phyloP scores from a whole-genome alignment of 2,329 filamentous ascomycete genomes.

The Lasiodiplodia theobromae region DNA sequence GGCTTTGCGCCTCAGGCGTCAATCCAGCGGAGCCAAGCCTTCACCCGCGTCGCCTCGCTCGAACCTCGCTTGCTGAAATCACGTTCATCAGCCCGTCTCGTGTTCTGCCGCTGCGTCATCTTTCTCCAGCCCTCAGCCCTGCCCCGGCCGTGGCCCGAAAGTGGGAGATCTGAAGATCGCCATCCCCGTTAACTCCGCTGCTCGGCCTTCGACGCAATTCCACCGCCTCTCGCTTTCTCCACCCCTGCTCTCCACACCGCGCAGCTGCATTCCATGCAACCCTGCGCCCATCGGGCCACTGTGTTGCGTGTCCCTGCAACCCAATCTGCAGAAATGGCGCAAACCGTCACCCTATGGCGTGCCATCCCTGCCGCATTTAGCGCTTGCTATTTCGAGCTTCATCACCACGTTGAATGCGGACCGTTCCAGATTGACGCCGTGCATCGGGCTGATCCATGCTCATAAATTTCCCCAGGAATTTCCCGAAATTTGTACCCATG shows the following conservation, averaged over 20 bases:
- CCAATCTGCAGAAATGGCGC: slow-evolving; percentile 6
- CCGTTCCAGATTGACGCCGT: slow-evolving; percentile 9
- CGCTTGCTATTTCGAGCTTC: neutral
- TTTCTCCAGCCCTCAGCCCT: slow-evolving; percentile 4
- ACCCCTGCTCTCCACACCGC: neutral
- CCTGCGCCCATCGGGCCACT: neutral
- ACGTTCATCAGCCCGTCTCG: slow-evolving; percentile 3
- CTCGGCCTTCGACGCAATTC: neutral
- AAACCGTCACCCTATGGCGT: neutral
- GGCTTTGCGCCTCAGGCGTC: neutral
- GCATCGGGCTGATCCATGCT: neutral
- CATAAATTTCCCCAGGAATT: neutral
- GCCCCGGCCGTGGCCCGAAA: neutral
- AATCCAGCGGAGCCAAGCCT: neutral
- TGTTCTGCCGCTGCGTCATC: slow-evolving; percentile 2
- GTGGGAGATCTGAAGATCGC: slow-evolving; percentile 15
- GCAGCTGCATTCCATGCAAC: neutral
- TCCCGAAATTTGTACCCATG: slow-evolving; percentile 5
- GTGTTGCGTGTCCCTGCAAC: neutral
- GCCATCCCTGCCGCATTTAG: neutral
- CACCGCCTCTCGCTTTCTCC: neutral
- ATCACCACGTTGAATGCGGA: neutral
- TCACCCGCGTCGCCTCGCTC: neutral
- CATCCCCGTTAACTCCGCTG: slow-evolving; percentile 3
- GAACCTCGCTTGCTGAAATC: slow-evolving; percentile 7